Percentiles rank a stretch among this genome's conserved stretches.
Conservation (phyloP, 2,329 filamentous ascomycete species). For the Xylaria sp. region DNA sequence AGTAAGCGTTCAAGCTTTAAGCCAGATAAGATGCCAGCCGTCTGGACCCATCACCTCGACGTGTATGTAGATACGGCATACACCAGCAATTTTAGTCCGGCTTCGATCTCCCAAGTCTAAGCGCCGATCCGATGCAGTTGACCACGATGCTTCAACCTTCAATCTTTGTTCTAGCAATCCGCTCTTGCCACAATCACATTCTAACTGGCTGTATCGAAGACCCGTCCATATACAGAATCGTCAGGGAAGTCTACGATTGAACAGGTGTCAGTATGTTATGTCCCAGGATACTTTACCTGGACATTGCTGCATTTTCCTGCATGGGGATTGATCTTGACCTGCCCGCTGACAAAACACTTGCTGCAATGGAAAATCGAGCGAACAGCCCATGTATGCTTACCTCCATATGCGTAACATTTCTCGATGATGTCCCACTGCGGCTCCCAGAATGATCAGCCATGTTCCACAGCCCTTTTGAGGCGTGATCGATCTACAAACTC, state of each 20-base stretch:
- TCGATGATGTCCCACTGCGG: slow-evolving; percentile 19
- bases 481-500: neutral
- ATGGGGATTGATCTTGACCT: too few relatives aligned
- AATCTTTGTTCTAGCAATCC: slow-evolving; percentile 11
- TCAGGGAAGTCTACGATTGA: slow-evolving; percentile 15
- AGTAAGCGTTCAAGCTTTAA: neutral
- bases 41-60: neutral
- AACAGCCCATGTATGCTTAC: slow-evolving; percentile 2
- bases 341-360: neutral
- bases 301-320: neutral
- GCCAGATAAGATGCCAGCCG: neutral
- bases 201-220: slow-evolving; percentile 24
- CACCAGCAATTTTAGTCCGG: neutral
- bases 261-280: neutral
- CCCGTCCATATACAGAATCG: slow-evolving; percentile 24
- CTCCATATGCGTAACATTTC: slow-evolving; percentile 23
- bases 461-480: neutral
- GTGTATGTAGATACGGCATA: neutral
- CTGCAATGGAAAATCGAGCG: neutral
- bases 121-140: neutral
- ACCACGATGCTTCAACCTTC: neutral
- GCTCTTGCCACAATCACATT: slow-evolving; percentile 26
- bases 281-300: neutral
- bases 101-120: neutral
- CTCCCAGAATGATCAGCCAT: neutral